phyloP scores from a whole-genome alignment of 164 flowering plant genomes.

The Stephania yunnanensis region DNA sequence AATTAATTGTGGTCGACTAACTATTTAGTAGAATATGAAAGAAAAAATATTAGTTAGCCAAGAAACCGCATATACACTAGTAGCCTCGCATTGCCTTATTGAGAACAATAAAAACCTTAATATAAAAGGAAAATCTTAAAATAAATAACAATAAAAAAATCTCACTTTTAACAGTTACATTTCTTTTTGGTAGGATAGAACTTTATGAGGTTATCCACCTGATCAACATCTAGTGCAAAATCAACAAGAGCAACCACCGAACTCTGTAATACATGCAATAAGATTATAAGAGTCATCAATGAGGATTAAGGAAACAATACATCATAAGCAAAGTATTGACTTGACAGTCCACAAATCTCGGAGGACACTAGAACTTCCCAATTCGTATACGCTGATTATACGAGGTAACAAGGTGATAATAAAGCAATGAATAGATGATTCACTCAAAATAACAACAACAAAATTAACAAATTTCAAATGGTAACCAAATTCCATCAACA shows the following conservation, averaged over 20 bases:
- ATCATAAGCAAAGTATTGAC: background rate
- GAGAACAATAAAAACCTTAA: too few relatives aligned
- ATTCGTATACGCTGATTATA: background rate
- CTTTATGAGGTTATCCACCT: constrained; percentile 91
- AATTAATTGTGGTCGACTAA: too few relatives aligned
- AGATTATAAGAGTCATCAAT: constrained; percentile 2
- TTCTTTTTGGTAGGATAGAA: constrained; percentile 94
- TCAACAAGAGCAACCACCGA: constrained; percentile 85
- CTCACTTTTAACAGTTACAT: constrained; percentile 82
- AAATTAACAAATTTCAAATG: background rate
- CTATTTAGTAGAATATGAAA: too few relatives aligned
- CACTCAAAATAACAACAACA: constrained; percentile 3
- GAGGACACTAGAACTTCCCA: background rate
- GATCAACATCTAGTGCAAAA: constrained; percentile 79
- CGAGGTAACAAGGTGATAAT: background rate
- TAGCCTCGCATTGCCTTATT: too few relatives aligned
- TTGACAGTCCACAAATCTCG: background rate
- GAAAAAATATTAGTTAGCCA: too few relatives aligned
- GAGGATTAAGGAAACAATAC: background rate
- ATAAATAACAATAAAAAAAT: background rate
- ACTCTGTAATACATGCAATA: constrained; percentile 39
- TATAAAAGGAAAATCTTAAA: too few relatives aligned
- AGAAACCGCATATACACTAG: too few relatives aligned
- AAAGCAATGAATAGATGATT: background rate
- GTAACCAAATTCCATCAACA: background rate